These are phyloP conservation scores for Lactifluus piperatus DNA, from an alignment of 768 basidiomycete species.

Conservation along the genomic window DNA sequence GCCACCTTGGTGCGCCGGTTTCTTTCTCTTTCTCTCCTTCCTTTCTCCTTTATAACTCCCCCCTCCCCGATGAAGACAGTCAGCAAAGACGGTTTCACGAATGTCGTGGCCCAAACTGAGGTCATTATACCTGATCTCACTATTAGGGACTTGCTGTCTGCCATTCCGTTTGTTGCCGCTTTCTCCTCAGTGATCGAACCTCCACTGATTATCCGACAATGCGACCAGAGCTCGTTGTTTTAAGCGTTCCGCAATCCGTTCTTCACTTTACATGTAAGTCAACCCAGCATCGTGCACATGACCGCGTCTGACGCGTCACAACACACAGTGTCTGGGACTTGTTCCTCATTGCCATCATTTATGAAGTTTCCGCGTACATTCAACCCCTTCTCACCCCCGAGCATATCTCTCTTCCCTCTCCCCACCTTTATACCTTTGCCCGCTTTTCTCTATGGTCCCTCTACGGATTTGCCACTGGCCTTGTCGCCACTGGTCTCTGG, in stretches of 20 bases:
- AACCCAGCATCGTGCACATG: neutral
- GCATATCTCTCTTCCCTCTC: constrained; percentile 45
- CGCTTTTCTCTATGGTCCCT: constrained; percentile 66
- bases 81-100: constrained; percentile 14
- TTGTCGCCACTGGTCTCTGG: constrained; percentile 91
- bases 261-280: constrained; percentile 68
- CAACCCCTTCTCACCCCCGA: constrained; percentile 55
- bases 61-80: constrained; percentile 18
- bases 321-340: constrained; percentile 69
- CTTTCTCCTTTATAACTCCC: neutral
- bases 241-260: constrained; percentile 78
- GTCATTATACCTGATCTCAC: constrained; percentile 74
- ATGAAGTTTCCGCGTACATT: constrained; percentile 56
- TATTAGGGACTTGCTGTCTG: constrained; percentile 77
- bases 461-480: constrained; percentile 75
- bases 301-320: constrained; percentile 18
- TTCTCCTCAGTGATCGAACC: neutral
- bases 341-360: constrained; percentile 56
- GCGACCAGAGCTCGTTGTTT: constrained; percentile 68
- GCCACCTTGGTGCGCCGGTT: too few species aligned
- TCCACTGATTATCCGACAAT: neutral
- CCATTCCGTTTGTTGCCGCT: constrained; percentile 62
- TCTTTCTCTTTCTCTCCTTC: neutral
- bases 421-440: constrained; percentile 51
- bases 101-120: constrained; percentile 43